Base-by-base conservation (phyloP, 257 asterid genomes). In the Prunella vulgaris region DNA sequence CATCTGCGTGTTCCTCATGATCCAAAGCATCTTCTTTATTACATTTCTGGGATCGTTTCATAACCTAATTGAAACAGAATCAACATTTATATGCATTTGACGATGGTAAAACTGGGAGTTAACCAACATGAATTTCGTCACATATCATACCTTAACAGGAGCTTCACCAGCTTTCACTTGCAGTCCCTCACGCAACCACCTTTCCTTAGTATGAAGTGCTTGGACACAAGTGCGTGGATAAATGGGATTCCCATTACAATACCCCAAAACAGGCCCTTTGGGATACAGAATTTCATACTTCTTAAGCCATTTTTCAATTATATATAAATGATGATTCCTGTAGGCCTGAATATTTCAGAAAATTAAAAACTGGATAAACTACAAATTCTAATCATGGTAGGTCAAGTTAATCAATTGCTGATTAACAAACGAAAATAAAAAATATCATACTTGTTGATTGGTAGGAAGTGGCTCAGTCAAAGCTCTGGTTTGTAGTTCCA, bases 391-490 rank as follows among this genome's bases (percentile, higher is more conserved):
- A 66, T 54, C 54, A 51, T 53, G 64, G 32, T 30, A 37, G 54
- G 49, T 21, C 65, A 61, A 74, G 30, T 13, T 67, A 32, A 58
- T 70, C 37, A 53, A 42, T 28, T 18, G 21, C 61, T 63, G 71
- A 44, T n/a, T 13, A 22, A 68, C 13, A 35, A 10, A 27, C n/a
- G n/a, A n/a, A n/a, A n/a, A 74, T 61, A 69, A 57, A 22, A 69
- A 51, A n/a, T 40, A 49, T 38, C 77, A 35, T 77, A 85, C 98
- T 82, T 88, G 99, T 86, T 93, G 99, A 83, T 90, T 93, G 56
- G 96, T 87, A 12, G 99, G 99, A 71, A 93, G 96, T 49, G 97
- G 97, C 85, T 93, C 99, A 38, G 96, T 93, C 32, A 93, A 78
- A 74, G 96, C 95, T 88, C 94, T 86, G 60, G 96, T 93, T 82